Evolutionary conservation across 139 green algal genomes (phyloP).

Genomic region (Chlorella ohadii): DNA sequence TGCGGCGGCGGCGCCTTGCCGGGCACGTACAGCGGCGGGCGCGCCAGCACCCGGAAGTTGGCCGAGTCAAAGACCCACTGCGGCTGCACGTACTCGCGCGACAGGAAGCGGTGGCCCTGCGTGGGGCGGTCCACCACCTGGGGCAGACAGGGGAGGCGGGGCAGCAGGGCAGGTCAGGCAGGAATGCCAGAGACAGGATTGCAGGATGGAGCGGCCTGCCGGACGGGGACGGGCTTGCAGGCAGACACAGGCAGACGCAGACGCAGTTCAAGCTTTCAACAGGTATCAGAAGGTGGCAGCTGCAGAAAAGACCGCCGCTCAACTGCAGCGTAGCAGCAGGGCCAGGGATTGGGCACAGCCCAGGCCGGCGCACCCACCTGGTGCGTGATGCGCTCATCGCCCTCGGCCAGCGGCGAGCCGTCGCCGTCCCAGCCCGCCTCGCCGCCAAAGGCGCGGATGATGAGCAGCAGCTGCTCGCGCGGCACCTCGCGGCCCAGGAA

Average conservation of each 20-base stretch:
- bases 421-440: slow-evolving; percentile 90
- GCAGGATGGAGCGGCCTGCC: too few species aligned
- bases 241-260: too few species aligned
- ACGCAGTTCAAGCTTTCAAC: too few species aligned
- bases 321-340: too few species aligned
- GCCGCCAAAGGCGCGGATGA: slow-evolving; percentile 95
- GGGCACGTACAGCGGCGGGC: slow-evolving; percentile 80
- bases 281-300: too few species aligned
- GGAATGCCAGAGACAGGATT: too few species aligned
- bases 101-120: slow-evolving; percentile 70
- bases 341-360: too few species aligned
- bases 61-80: slow-evolving; percentile 98
- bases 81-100: slow-evolving; percentile 94
- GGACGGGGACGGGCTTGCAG: too few species aligned
- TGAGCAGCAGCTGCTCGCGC: slow-evolving; percentile 90
- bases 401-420: slow-evolving; percentile 79
- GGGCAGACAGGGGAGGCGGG: neutral
- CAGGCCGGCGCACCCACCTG: too few species aligned
- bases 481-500: slow-evolving; percentile 93
- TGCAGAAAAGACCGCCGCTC: too few species aligned
- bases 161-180: neutral
- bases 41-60: slow-evolving; percentile 88
- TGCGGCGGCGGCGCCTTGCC: slow-evolving; percentile 90
- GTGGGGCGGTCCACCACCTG: slow-evolving; percentile 80
- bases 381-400: slow-evolving; percentile 91